These are phyloP conservation scores for Leccinum longicurvipes DNA, from an alignment of 768 basidiomycete genomes.

Conservation along the genomic window DNA sequence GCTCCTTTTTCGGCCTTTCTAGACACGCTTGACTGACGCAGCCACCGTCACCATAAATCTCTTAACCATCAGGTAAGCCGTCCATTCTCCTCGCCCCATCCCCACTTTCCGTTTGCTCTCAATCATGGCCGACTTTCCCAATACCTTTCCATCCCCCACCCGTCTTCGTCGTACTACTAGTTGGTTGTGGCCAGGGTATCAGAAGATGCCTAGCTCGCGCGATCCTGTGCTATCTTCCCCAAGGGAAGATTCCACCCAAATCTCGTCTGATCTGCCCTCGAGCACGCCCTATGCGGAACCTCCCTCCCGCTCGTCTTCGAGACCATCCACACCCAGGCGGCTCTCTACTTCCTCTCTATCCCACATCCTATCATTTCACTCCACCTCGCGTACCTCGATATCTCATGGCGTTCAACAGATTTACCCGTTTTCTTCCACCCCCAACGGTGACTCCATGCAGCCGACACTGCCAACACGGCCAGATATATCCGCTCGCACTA, in stretches of 20 bases:
- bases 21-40: slow-evolving; percentile 28
- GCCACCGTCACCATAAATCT: slow-evolving; percentile 26
- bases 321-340: slow-evolving; percentile 21
- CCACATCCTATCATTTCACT: slow-evolving; percentile 24
- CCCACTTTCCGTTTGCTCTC: slow-evolving; percentile 10
- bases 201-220: slow-evolving; percentile 15
- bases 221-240: slow-evolving; percentile 19
- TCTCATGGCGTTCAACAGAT: slow-evolving; percentile 22
- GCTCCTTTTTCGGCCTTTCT: slow-evolving; percentile 22
- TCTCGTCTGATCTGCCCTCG: neutral
- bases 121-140: slow-evolving; percentile 22
- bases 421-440: slow-evolving; percentile 2
- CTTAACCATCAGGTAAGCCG: slow-evolving; percentile 31
- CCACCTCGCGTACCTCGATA: slow-evolving; percentile 10
- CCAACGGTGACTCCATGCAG: slow-evolving; percentile 10
- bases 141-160: neutral
- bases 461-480: slow-evolving; percentile 24
- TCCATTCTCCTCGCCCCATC: slow-evolving; percentile 12
- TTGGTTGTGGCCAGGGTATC: slow-evolving; percentile 29
- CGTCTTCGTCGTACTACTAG: slow-evolving; percentile 22
- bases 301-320: slow-evolving; percentile 7
- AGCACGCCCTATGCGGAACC: slow-evolving; percentile 2
- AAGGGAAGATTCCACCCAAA: slow-evolving; percentile 12
- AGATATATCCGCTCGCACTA: slow-evolving; percentile 34
- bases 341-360: slow-evolving; percentile 25